Percentiles rank a stretch among this genome's conserved stretches.
Conservation (phyloP, 2,329 filamentous ascomycete species). For the Chaetothyriales sp. region DNA sequence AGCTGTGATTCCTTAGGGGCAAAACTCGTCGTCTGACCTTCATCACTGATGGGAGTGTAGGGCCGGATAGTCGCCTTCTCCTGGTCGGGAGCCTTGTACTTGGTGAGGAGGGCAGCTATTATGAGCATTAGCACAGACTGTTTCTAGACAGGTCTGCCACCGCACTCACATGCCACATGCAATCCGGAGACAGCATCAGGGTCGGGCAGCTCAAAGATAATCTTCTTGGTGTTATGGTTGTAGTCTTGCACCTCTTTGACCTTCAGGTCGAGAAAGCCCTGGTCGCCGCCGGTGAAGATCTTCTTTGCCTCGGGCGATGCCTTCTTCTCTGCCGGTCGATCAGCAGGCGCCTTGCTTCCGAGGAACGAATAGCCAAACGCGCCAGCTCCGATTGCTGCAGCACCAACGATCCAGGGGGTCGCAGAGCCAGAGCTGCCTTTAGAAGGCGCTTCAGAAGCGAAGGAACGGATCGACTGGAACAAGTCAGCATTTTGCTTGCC, state of each 20-base stretch:
- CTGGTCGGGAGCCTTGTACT: slow-evolving; percentile 69
- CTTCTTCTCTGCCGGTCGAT: slow-evolving; percentile 10
- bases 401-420: slow-evolving; percentile 27
- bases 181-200: slow-evolving; percentile 72
- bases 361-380: slow-evolving; percentile 39
- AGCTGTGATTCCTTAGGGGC: slow-evolving; percentile 1
- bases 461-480: slow-evolving; percentile 48
- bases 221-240: slow-evolving; percentile 89
- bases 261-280: slow-evolving; percentile 73
- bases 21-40: slow-evolving; percentile 34
- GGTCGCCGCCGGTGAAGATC: slow-evolving; percentile 68
- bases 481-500: slow-evolving; percentile 2
- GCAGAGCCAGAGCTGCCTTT: slow-evolving; percentile 37
- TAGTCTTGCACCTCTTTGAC: slow-evolving; percentile 62
- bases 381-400: slow-evolving; percentile 43
- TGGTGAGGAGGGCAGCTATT: slow-evolving; percentile 64
- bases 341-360: slow-evolving; percentile 21
- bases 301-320: slow-evolving; percentile 24
- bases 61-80: slow-evolving; percentile 80
- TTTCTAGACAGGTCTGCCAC: background rate
- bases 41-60: slow-evolving; percentile 83
- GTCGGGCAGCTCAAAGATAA: slow-evolving; percentile 78
- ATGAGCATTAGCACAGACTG: background rate
- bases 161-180: slow-evolving; percentile 50
- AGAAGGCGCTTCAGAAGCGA: slow-evolving; percentile 47